Base-by-base conservation (phyloP, 495 filamentous ascomycete genomes). In the Hypomontagnella submonticulosa region DNA sequence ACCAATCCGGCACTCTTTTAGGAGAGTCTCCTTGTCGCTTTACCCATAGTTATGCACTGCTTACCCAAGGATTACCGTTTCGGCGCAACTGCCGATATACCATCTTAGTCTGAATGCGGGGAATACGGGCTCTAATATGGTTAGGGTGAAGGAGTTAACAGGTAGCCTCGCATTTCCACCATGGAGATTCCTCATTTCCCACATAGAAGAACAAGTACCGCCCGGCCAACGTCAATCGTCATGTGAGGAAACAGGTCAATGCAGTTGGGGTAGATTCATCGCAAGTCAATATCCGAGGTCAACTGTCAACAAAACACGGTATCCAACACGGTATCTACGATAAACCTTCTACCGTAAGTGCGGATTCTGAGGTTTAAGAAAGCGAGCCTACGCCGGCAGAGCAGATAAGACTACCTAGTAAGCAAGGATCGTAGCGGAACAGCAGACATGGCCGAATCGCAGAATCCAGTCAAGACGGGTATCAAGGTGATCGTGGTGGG, bases 401-500 rank as follows among this genome's bases (percentile, higher is more conserved):
- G 42, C 7, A 23, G 1, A 53, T 27, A 36, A 1, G 11, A 38
- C 1, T 16, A 43, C 33, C 38, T 10, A 19, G 8, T 7, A 16
- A 37, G 19, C 2, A 57, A 11, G 23, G 20, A 9, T 4, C 41
- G 15, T 20, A 52, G 20, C 33, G 49, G 4, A 40, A 12, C 13
- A 57, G 2, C 15, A 37, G 64, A 59, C 10, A 76, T 74, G 71
- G 20, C 66, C 47, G 53, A 67, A 12, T 57, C 70, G 47, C 68
- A 69, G 57, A 55, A 52, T 34, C 56, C 57, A 15, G 12, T 60
- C 3, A 51, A 48, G 23, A 83, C 72, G 9, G 82, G 82, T 47
- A 85, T 89, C 61, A 77, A 77, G 18, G 81, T 88, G 23, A 71
- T 88, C 11, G 79, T 88, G 51, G 82, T 88, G 36, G 87, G 85